Conservation (phyloP, 352 stramenopile genomes). For the Phytophthora pisi region DNA sequence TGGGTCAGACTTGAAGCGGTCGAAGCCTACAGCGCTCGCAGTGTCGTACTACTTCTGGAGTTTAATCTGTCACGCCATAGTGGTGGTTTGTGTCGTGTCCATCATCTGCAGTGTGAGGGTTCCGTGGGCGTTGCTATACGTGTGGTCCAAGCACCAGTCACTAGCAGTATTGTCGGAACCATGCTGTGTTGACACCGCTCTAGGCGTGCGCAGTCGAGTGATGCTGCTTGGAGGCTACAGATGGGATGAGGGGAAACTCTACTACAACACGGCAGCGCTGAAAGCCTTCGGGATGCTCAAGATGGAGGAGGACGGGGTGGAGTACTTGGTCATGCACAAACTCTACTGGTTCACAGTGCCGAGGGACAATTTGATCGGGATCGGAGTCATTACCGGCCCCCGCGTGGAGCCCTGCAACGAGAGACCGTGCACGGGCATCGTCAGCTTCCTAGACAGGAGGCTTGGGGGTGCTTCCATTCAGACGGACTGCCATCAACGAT, state of each 20-base stretch:
- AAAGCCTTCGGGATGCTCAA: conserved; percentile 22
- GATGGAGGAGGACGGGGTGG: conserved; percentile 20
- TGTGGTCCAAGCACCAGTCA: conserved; percentile 21
- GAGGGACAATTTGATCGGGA: conserved; percentile 13
- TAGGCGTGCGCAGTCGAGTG: conserved; percentile 20
- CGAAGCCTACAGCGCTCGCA: conserved; percentile 14
- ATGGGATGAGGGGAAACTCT: conserved; percentile 16
- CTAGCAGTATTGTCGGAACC: conserved; percentile 16
- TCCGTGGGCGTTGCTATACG: conserved; percentile 2
- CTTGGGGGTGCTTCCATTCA: conserved; percentile 6
- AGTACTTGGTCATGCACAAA: conserved; percentile 21
- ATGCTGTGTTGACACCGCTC: conserved; percentile 20
- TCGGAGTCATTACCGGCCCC: conserved; percentile 9
- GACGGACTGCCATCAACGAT: not conserved
- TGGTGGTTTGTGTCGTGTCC: conserved; percentile 18
- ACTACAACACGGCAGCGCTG: conserved; percentile 14
- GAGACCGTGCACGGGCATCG: conserved; percentile 13
- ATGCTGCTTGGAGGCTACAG: conserved; percentile 19
- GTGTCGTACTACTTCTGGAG: conserved; percentile 28
- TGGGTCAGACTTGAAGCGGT: conserved; percentile 17
- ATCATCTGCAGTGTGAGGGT: conserved; percentile 14
- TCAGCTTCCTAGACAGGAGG: conserved; percentile 17
- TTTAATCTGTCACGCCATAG: conserved; percentile 22
- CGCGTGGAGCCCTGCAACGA: conserved; percentile 21
- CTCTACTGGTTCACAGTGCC: conserved; percentile 20